These are phyloP conservation scores for Nakaseomyces nivariensis DNA, from an alignment of 1,139 yeast genomes.

Conservation along the genomic window DNA sequence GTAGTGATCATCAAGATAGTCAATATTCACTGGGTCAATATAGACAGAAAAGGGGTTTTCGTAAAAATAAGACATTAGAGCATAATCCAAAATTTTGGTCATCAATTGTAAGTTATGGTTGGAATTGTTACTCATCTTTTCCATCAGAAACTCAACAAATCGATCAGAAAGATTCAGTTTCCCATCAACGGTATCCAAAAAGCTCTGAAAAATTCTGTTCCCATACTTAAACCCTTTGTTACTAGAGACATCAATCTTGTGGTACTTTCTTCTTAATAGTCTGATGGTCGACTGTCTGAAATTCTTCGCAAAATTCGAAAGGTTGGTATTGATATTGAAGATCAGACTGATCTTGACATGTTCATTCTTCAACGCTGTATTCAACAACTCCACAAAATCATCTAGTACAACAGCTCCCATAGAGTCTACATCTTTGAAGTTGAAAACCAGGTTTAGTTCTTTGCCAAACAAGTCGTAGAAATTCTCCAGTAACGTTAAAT, in stretches of 20 bases:
- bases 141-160: conserved; percentile 24
- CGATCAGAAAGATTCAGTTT: conserved; percentile 26
- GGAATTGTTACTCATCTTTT: conserved; percentile 27
- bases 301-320: conserved; percentile 28
- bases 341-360: conserved; percentile 24
- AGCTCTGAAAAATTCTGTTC: conserved; percentile 26
- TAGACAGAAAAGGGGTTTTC: conserved; percentile 53
- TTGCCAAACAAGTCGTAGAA: conserved; percentile 21
- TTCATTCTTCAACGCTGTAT: conserved; percentile 21
- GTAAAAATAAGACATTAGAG: conserved; percentile 62
- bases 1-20: conserved; percentile 29
- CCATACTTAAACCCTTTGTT: conserved; percentile 28
- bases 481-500: conserved; percentile 25
- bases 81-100: conserved; percentile 48
- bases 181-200: conserved; percentile 28
- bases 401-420: conserved; percentile 23
- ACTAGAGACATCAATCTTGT: conserved; percentile 25
- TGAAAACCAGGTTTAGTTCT: conserved; percentile 23
- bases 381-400: conserved; percentile 22
- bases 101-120: conserved; percentile 26
- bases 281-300: conserved; percentile 26
- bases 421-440: conserved; percentile 29
- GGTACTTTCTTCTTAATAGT: conserved; percentile 21
- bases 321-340: conserved; percentile 26
- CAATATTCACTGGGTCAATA: conserved; percentile 31